These are phyloP conservation scores for Cordyceps militaris DNA, from an alignment of 2,329 filamentous ascomycete species.

Conservation along the genomic window DNA sequence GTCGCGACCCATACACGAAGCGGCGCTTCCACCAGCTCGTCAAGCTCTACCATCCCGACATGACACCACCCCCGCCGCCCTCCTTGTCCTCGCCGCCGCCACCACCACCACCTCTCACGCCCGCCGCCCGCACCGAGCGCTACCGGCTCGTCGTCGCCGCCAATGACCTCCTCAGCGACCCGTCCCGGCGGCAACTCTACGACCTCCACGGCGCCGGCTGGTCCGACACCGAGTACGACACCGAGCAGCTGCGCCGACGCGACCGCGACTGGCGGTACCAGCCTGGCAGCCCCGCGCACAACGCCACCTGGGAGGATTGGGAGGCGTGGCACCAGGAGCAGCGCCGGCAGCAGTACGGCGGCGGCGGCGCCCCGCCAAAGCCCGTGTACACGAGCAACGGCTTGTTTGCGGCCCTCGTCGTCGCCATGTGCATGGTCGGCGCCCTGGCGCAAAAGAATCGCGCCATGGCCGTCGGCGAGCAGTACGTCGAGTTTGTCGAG, in stretches of 20 bases:
- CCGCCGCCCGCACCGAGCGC: slow-evolving; percentile 67
- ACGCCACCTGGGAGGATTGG: slow-evolving; percentile 99
- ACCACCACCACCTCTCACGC: slow-evolving; percentile 31
- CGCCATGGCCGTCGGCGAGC: slow-evolving; percentile 54
- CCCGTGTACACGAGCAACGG: slow-evolving; percentile 69
- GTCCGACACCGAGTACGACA: slow-evolving; percentile 31
- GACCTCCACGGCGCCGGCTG: slow-evolving; percentile 79
- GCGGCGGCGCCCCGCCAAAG: slow-evolving; percentile 41
- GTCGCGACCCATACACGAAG: slow-evolving; percentile 69
- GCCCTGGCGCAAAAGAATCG: slow-evolving; percentile 66
- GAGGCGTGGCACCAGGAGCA: slow-evolving; percentile 63
- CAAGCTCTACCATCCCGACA: slow-evolving; percentile 93
- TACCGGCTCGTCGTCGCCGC: slow-evolving; percentile 85
- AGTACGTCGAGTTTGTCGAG: slow-evolving; percentile 59
- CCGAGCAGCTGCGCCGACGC: slow-evolving; percentile 24
- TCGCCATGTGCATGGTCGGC: slow-evolving; percentile 61
- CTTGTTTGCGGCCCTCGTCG: slow-evolving; percentile 63
- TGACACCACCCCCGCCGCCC: slow-evolving; percentile 25
- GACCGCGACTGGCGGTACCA: slow-evolving; percentile 43
- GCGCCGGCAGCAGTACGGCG: slow-evolving; percentile 32
- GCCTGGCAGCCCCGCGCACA: slow-evolving; percentile 47
- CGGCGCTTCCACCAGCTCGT: slow-evolving; percentile 81
- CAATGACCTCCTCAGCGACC: slow-evolving; percentile 80
- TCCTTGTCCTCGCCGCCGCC: slow-evolving; percentile 19
- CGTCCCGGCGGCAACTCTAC: slow-evolving; percentile 70